Evolutionary conservation across 179 eudicot species (phyloP).

Genomic region (Patellifolia procumbens): DNA sequence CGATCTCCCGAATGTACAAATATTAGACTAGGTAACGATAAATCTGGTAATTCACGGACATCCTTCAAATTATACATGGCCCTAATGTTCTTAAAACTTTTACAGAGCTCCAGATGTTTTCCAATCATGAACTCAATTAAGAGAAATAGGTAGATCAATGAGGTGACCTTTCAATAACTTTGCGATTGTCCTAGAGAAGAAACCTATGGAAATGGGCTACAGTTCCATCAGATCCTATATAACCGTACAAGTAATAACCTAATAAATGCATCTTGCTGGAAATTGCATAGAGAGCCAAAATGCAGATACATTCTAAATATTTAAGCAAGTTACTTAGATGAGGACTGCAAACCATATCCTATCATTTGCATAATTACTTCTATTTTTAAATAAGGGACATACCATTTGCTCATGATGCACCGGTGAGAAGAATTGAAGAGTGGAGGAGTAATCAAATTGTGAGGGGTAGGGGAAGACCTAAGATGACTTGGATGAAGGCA

Average conservation of each 20-base stretch:
- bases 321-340: background rate
- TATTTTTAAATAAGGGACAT: conserved; percentile 8
- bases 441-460: too few species aligned
- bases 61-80: background rate
- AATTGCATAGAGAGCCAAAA: background rate
- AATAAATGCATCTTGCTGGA: background rate
- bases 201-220: background rate
- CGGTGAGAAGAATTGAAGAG: too few species aligned
- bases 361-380: background rate
- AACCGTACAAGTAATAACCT: background rate
- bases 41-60: background rate
- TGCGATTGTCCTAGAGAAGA: background rate
- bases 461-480: too few species aligned
- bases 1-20: background rate
- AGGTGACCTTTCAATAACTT: background rate
- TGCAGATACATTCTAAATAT: background rate
- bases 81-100: background rate
- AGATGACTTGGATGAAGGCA: too few species aligned
- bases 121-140: background rate
- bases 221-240: background rate
- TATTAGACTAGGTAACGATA: background rate
- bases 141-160: background rate
- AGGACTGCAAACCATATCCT: background rate
- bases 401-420: too few species aligned
- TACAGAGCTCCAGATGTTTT: background rate